Conservation (phyloP, 176 grass and related monocot species). For the Secale cereale region DNA sequence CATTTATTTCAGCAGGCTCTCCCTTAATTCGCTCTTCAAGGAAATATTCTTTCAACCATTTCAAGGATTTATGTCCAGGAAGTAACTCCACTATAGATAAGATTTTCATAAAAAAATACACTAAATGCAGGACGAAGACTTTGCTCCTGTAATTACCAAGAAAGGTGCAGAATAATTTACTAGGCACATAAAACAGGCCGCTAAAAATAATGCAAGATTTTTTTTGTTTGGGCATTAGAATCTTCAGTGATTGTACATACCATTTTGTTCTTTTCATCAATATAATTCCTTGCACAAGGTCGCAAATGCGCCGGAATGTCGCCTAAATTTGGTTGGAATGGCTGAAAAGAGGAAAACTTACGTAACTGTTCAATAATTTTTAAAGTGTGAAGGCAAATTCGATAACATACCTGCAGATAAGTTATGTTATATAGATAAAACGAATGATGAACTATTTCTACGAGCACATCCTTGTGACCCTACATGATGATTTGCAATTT, state of each 20-base stretch:
- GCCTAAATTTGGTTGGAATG: neutral
- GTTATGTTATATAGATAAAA: neutral
- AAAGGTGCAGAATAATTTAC: neutral
- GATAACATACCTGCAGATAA: neutral
- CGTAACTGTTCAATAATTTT: neutral
- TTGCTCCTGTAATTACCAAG: neutral
- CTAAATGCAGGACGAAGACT: neutral
- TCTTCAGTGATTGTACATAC: neutral
- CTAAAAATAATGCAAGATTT: neutral
- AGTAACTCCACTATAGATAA: neutral
- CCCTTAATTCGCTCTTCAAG: neutral
- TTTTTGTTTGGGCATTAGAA: neutral
- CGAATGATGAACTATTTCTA: neutral
- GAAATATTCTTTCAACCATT: neutral
- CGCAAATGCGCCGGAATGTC: conserved; percentile 8
- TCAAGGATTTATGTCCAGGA: neutral
- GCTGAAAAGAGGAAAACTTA: conserved; percentile 1
- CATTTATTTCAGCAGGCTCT: neutral
- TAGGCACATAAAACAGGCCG: neutral
- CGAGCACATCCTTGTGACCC: conserved; percentile 9
- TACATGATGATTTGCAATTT: neutral
- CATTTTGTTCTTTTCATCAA: neutral
- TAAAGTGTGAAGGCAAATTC: neutral
- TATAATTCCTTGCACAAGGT: neutral
- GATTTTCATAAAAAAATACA: neutral